Evolutionary conservation across 2,329 filamentous ascomycete species (phyloP), one percentile per base, ranked within the genome.

Genomic region (Pseudogymnoascus sp.): DNA sequence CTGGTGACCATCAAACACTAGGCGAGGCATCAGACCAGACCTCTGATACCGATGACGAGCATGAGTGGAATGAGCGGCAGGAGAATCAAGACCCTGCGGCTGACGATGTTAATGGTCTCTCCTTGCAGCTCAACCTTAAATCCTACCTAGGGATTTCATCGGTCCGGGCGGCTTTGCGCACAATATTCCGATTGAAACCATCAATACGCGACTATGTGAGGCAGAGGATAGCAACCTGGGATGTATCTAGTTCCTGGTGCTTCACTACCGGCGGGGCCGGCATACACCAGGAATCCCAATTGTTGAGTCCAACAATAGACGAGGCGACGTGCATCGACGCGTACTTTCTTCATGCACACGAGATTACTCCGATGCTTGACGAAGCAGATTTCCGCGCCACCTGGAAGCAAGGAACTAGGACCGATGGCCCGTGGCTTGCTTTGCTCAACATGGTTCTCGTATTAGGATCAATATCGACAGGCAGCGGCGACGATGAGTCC

Each of bases 371-470:
- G 21, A 57, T 64, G 11, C 15, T 64, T 13, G 60, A 64, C 35
- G 61, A 64, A 37, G 35, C 13, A 21, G 40, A 33, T n/a, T 62
- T 62, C 33, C 40, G 57, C 6, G 35, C 57, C 4, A 62, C 33
- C 15, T 50, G 50, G 33, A 29, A 40, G 50, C n/a, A 35, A 13
- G 60, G 60, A 9, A 17, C 36, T 11, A 50, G 58, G 5, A 39
- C 36, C 15, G 41, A 60, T 31, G 60, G 60, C 7, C 62, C 60
- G 5, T 64, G 62, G 62, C 11, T 64, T 62, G 62, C 62, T 8
- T 21, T 64, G 5, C 33, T 62, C 4, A 62, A 64, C 21, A 64
- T 64, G 61, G 60, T 64, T n/a, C 47, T 62, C 4, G 41, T 61
- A 6, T 11, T 64, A 54, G 62, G 62, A 3, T 54, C 47, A 9